Evolutionary conservation across 1,284 basidiomycete species (phyloP), one percentile per base, ranked within the genome.

Genomic region (Anthracocystis walkeri): DNA sequence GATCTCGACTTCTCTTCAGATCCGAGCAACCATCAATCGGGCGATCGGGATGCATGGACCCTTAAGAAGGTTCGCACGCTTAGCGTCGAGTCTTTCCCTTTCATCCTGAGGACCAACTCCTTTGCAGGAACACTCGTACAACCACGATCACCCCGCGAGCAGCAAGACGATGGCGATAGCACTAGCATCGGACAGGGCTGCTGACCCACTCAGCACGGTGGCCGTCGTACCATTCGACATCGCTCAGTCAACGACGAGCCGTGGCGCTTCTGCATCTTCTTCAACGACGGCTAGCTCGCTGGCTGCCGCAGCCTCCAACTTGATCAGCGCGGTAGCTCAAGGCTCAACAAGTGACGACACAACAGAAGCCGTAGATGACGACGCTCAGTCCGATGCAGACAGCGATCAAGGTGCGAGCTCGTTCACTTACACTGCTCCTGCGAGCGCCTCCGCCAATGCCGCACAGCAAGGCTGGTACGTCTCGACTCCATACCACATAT

Each of bases 401-500:
- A 64, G 61, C 21, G 74, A 72, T 18, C 46, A 65, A 12, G 74
- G 69, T 2, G 55, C 65, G 11, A 66, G 65, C 61, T 72, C 65
- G 1, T 76, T 76, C 56, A 65, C 57, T 29, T 76, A 76, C 41
- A 42, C 23, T 1, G 69, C 65, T 11, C 58, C 62, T 10, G 12
- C 52, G 16, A 31, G 20, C 11, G 4, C 29, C 12, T 20, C n/a
- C 35, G 14, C n/a, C 5, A 11, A 25, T 14, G 4, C 35, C 35
- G 23, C 42, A 4, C 58, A 61, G 16, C 40, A 23, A 12, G 42
- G 48, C 4, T 68, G 64, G 65, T 62, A 62, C 33, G 40, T 50
- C n/a, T 56, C 58, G 29, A 52, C 57, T 3, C 60, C 77, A 0
- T 81, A 77, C 55, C 72, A 66, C 54, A 81, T 81, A 45, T 74